Conservation (phyloP, 352 stramenopile genomes). For the Halophytophthora batemanensis region DNA sequence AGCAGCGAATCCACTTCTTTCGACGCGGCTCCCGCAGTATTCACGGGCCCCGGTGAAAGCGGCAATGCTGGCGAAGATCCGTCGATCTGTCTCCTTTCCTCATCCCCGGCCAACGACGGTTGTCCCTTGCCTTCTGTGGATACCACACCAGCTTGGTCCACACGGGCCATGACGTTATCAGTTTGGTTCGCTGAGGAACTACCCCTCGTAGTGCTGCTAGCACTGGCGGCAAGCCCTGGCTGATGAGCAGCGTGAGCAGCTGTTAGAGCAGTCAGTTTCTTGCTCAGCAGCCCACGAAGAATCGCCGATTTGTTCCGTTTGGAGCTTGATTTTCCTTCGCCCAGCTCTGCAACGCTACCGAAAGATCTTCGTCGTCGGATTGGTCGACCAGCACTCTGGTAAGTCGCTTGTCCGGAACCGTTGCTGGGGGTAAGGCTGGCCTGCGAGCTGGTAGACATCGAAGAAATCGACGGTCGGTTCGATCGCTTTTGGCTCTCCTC, state of each 20-base stretch:
- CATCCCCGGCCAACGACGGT: conserved; percentile 2
- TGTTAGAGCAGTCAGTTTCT: conserved; percentile 36
- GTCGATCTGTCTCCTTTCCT: conserved; percentile 16
- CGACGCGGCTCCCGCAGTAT: conserved; percentile 14
- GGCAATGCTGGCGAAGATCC: conserved; percentile 7
- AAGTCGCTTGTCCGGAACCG: conserved; percentile 17
- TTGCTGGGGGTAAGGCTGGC: conserved; percentile 21
- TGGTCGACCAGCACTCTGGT: conserved; percentile 25
- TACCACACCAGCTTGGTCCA: conserved; percentile 12
- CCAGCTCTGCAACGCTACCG: conserved; percentile 62
- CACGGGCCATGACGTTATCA: conserved; percentile 18
- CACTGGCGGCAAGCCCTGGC: conserved; percentile 3
- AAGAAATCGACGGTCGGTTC: conserved; percentile 11
- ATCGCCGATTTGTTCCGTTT: conserved; percentile 44
- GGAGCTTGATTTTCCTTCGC: conserved; percentile 20
- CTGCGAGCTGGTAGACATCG: conserved; percentile 23
- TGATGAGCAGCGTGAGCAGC: conserved; percentile 15
- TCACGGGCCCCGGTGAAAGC: conserved; percentile 1
- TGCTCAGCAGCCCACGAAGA: conserved; percentile 57
- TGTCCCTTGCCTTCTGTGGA: conserved; percentile 18
- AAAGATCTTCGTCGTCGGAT: conserved; percentile 72
- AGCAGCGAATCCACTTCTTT: conserved; percentile 61
- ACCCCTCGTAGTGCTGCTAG: conserved; percentile 17
- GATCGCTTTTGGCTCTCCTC: conserved; percentile 7
- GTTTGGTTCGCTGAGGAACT: conserved; percentile 21